Base-by-base conservation (phyloP, 2,329 filamentous ascomycete species). In the Teratosphaeria viscida region DNA sequence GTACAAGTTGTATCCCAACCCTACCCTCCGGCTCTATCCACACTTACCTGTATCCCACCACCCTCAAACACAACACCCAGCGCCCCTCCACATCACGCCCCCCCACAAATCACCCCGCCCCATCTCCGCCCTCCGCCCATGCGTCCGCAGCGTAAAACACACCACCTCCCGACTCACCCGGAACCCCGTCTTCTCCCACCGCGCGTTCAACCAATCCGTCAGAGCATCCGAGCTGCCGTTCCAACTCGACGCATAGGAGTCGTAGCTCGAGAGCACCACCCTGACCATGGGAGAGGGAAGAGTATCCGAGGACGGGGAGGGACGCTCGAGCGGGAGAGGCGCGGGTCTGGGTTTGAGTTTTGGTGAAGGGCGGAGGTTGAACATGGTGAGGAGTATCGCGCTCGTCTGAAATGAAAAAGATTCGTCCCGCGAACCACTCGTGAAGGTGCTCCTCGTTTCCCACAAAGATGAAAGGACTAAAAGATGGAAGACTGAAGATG, bases 101-200 rank as follows among this genome's bases (percentile, higher is more conserved):
- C 11, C 16, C 19, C 27, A 10, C 12, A 5, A 6, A 54, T 32
- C 53, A 1, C 14, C n/a, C 53, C 0, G 23, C 32, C 65, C 65
- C 60, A 68, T 64, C 14, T 23, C 29, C 0, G 65, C 66, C 23
- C 65, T 53, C 32, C 61, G 52, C 1, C 66, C 66, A n/a, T 63
- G 14, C 12, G 57, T 23, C 11, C 60, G 54, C 16, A 70, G 55
- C 16, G 63, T 66, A 29, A 66, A 67, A 54, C 62, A 64, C 3
- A 70, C 63, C 19, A 61, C 60, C 58, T 69, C 60, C n/a, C 35
- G 39, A 27, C 60, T 63, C 4, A 70, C 62, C n/a, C 57, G 54
- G 54, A 63, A 63, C 1, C 68, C 66, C 1, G 61, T 66, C 61
- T 71, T 70, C 39, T 52, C 56, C 68, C 67, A 69, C 8, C 68